These are phyloP conservation scores for Volvariella surrecta DNA, from an alignment of 1,284 basidiomycete genomes.

Conservation along the genomic window DNA sequence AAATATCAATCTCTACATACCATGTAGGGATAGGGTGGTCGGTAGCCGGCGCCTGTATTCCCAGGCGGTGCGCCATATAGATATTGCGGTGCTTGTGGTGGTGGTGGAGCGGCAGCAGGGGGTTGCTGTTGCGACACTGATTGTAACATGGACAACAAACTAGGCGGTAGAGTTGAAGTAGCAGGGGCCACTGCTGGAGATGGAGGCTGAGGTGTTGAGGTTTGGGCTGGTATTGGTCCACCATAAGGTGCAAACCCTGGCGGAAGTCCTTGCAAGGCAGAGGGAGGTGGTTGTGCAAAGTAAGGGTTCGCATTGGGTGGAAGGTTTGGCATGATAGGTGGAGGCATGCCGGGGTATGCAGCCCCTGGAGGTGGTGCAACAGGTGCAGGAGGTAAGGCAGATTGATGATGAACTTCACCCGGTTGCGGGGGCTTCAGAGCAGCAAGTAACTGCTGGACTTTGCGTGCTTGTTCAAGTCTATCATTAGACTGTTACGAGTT, in stretches of 20 bases:
- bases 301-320: slow-evolving; percentile 25
- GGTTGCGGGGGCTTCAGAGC: slow-evolving; percentile 65
- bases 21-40: too few relatives aligned
- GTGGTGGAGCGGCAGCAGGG: neutral
- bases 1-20: too few relatives aligned
- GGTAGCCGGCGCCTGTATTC: neutral
- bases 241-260: slow-evolving; percentile 27
- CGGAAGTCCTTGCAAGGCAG: slow-evolving; percentile 25
- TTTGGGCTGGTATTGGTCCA: slow-evolving; percentile 30
- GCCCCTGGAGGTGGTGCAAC: slow-evolving; percentile 20
- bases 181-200: slow-evolving; percentile 24
- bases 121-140: slow-evolving; percentile 33
- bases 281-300: slow-evolving; percentile 34
- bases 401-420: slow-evolving; percentile 22
- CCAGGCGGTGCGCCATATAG: neutral
- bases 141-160: slow-evolving; percentile 56
- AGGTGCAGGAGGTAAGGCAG: slow-evolving; percentile 25
- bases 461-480: slow-evolving; percentile 73
- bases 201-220: slow-evolving; percentile 17
- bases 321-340: slow-evolving; percentile 21
- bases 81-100: neutral
- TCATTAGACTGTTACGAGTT: slow-evolving; percentile 39
- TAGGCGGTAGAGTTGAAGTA: slow-evolving; percentile 36
- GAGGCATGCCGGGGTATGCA: slow-evolving; percentile 14
- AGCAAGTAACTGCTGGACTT: slow-evolving; percentile 72